Evolutionary conservation across 164 flowering plant species (phyloP).

Genomic region (Liriodendron chinense): DNA sequence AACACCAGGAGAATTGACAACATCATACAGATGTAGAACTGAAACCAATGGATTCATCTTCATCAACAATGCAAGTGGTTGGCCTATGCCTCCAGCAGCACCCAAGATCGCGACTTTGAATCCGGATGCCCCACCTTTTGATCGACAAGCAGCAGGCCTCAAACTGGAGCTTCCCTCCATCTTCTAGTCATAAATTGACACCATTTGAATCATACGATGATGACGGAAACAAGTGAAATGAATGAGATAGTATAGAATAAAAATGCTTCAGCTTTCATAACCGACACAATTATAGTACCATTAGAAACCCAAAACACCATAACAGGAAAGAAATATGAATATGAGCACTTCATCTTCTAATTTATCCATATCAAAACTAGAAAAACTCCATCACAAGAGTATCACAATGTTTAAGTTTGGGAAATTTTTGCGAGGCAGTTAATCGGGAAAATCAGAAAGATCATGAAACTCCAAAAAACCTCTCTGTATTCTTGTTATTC

Average conservation of each 20-base stretch:
- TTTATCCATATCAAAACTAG: neutral
- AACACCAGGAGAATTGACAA: constrained; percentile 89
- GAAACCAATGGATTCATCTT: constrained; percentile 96
- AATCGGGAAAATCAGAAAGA: no score
- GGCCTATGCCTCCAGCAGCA: constrained; percentile 98
- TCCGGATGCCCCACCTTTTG: constrained; percentile 90
- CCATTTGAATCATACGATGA: neutral
- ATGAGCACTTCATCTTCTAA: neutral
- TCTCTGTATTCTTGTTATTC: no score
- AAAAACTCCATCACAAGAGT: neutral
- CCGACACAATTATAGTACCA: neutral
- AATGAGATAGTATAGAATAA: neutral
- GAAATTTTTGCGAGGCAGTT: neutral
- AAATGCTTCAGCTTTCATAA: neutral
- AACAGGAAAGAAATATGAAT: neutral
- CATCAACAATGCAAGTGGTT: constrained; percentile 89
- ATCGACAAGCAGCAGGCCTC: constrained; percentile 59
- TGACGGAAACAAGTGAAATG: constrained; percentile 1
- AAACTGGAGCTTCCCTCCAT: constrained; percentile 50
- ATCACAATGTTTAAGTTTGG: neutral
- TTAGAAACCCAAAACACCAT: neutral
- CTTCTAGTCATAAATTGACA: constrained; percentile 19
- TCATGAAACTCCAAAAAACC: no score
- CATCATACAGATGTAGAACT: constrained; percentile 92
- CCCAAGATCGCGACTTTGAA: constrained; percentile 92